Conservation (phyloP, 2,329 filamentous ascomycete species). For the Helotiales sp. region DNA sequence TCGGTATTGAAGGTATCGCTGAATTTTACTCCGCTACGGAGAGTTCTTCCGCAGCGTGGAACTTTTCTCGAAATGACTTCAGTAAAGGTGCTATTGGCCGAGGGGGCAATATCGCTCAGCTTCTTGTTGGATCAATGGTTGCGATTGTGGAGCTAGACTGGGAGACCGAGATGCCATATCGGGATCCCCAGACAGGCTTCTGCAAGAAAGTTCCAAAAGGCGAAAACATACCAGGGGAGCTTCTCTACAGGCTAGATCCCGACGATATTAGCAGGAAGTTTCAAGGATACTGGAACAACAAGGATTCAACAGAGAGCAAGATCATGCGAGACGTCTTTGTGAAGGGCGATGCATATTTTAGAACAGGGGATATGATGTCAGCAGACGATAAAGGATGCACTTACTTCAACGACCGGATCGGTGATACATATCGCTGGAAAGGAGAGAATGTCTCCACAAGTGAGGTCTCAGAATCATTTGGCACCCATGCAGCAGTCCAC, state of each 20-base stretch:
- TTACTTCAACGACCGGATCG: conserved; percentile 80
- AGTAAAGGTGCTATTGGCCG: conserved; percentile 77
- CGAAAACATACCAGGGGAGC: conserved; percentile 65
- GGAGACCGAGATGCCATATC: conserved; percentile 65
- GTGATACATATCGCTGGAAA: conserved; percentile 80
- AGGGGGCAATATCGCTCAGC: conserved; percentile 60
- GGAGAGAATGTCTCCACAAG: conserved; percentile 80
- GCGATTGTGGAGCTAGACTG: conserved; percentile 71
- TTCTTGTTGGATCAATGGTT: conserved; percentile 51
- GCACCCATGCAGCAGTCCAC: conserved; percentile 62
- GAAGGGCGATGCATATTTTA: conserved; percentile 80
- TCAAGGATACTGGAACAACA: conserved; percentile 80
- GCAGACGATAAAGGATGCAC: conserved; percentile 68
- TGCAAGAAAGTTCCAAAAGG: conserved; percentile 60
- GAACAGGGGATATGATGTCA: conserved; percentile 80
- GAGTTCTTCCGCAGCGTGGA: conserved; percentile 68
- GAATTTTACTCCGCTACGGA: conserved; percentile 85
- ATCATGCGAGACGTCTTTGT: conserved; percentile 71
- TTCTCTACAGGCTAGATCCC: conserved; percentile 70
- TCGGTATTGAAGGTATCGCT: conserved; percentile 69
- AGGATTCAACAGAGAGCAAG: conserved; percentile 69
- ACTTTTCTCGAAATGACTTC: conserved; percentile 71
- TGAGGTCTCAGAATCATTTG: conserved; percentile 77
- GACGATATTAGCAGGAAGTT: conserved; percentile 64
- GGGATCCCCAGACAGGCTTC: conserved; percentile 68